phyloP scores from a whole-genome alignment of 345 rosid species.

The Corchorus capsularis region DNA sequence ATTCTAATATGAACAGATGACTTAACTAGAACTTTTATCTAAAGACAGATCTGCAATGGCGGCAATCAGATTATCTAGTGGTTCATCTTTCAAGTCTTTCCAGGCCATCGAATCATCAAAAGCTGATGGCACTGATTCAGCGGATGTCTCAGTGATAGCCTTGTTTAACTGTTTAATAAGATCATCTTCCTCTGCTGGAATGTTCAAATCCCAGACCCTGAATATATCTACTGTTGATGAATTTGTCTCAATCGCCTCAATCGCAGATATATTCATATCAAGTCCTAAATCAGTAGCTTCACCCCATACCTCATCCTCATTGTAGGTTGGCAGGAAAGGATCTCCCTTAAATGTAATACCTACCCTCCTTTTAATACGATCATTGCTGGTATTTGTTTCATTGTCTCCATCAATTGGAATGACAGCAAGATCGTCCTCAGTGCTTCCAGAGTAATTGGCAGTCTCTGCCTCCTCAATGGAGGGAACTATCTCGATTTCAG shows the following conservation, averaged over 20 bases:
- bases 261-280: conserved; percentile 18
- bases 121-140: conserved; percentile 20
- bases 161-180: conserved; percentile 48
- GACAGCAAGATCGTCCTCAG: background rate
- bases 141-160: conserved; percentile 41
- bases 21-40: conserved; percentile 14
- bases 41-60: conserved; percentile 63
- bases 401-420: conserved; percentile 20
- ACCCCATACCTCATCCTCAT: conserved; percentile 20
- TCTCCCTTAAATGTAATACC: conserved; percentile 30
- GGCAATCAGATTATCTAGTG: conserved; percentile 44
- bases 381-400: conserved; percentile 14
- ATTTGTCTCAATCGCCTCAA: conserved; percentile 29
- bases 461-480: conserved; percentile 19
- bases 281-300: conserved; percentile 23
- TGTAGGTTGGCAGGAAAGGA: conserved; percentile 41
- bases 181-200: conserved; percentile 51
- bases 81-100: conserved; percentile 35
- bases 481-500: conserved; percentile 23
- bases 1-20: background rate
- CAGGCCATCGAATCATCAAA: conserved; percentile 30
- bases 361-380: conserved; percentile 24
- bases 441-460: conserved; percentile 9
- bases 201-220: conserved; percentile 69
- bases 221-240: conserved; percentile 48